These are phyloP conservation scores for Geum urbanum DNA, from an alignment of 306 rosid genomes.

Conservation along the genomic window DNA sequence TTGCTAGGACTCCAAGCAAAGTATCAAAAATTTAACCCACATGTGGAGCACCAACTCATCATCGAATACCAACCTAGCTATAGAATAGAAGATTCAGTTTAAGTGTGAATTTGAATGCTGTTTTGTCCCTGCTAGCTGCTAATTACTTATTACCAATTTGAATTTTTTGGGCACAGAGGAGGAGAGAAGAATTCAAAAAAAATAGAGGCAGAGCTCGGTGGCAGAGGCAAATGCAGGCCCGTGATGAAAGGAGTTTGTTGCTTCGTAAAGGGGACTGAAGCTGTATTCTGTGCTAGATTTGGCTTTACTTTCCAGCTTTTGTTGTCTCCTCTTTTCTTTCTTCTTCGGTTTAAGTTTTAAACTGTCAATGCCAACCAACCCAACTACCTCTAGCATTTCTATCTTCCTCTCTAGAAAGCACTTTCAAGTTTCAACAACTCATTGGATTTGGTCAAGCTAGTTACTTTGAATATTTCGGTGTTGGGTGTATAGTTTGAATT, in stretches of 20 bases:
- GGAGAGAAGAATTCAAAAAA: background rate
- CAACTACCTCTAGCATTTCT: slow-evolving; percentile 6
- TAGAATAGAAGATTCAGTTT: slow-evolving; percentile 9
- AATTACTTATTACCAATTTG: background rate
- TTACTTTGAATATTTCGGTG: slow-evolving; percentile 11
- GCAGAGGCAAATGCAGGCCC: slow-evolving; percentile 20
- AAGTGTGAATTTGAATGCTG: slow-evolving; percentile 29
- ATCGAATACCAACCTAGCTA: background rate
- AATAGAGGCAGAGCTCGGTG: background rate
- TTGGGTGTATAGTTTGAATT: slow-evolving; percentile 12
- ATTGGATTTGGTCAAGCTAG: slow-evolving; percentile 33
- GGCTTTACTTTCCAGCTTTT: slow-evolving; percentile 12
- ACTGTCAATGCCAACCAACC: slow-evolving; percentile 27
- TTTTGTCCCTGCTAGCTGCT: slow-evolving; percentile 8
- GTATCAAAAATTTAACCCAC: background rate
- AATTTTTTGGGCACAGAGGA: background rate
- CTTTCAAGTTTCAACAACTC: slow-evolving; percentile 27
- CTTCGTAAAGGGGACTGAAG: slow-evolving; percentile 20
- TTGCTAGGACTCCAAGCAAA: background rate
- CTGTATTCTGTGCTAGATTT: slow-evolving; percentile 30
- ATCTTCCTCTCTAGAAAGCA: slow-evolving; percentile 18
- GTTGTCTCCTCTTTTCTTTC: slow-evolving; percentile 7
- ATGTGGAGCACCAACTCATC: background rate
- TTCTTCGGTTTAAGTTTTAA: slow-evolving; percentile 13
- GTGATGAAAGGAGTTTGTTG: slow-evolving; percentile 35